These are phyloP conservation scores for Penicillium egyptiacum DNA, from an alignment of 495 filamentous ascomycete species.

Conservation along the genomic window DNA sequence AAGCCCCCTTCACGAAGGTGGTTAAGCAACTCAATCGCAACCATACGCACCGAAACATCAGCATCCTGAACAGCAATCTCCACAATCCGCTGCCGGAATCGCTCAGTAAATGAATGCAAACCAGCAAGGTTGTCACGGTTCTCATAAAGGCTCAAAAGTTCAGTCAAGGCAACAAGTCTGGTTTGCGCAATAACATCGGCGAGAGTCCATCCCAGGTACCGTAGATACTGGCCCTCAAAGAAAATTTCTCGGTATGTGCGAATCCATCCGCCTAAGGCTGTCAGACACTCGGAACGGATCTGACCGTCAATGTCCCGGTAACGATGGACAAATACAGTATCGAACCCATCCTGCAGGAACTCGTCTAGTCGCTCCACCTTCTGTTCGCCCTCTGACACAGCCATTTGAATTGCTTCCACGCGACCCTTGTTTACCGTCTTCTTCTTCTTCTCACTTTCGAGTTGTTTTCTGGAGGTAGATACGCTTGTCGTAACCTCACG, in stretches of 20 bases:
- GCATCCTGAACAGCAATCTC: constrained; percentile 87
- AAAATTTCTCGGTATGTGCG: constrained; percentile 77
- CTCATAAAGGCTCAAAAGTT: constrained; percentile 74
- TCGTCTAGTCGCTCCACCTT: constrained; percentile 63
- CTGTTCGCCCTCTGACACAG: constrained; percentile 63
- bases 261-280: constrained; percentile 86
- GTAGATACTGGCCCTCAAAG: constrained; percentile 81
- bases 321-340: constrained; percentile 88
- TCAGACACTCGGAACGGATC: constrained; percentile 81
- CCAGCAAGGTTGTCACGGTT: constrained; percentile 72
- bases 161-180: constrained; percentile 74
- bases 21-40: constrained; percentile 76
- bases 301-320: constrained; percentile 90
- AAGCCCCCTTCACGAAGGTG: constrained; percentile 79
- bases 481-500: constrained; percentile 63
- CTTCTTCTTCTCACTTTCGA: constrained; percentile 78
- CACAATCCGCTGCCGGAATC: constrained; percentile 81
- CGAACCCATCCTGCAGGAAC: constrained; percentile 76
- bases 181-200: constrained; percentile 71
- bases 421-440: constrained; percentile 72
- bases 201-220: constrained; percentile 93
- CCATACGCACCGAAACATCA: constrained; percentile 73
- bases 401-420: constrained; percentile 64
- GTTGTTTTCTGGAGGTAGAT: constrained; percentile 73
- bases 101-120: constrained; percentile 83